Evolutionary conservation across 192 early-diverging fungal genomes (phyloP), one percentile per base, ranked within the genome.

Genomic region (Coemansia sp.): DNA sequence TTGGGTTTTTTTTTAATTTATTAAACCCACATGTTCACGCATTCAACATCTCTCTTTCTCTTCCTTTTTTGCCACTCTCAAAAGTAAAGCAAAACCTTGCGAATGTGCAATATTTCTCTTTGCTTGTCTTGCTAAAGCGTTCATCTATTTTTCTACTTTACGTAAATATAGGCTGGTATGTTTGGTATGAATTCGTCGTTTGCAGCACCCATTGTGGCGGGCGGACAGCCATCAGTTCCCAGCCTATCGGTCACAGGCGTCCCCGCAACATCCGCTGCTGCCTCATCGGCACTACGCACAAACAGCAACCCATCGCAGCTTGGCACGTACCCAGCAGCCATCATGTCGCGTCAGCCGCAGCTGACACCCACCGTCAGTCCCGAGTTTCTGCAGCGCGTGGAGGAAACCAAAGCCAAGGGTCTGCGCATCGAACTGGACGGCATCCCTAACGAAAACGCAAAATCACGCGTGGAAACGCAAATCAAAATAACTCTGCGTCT

Each of bases 391-490:
- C 65, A 67, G 72, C 76, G 62, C 1, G 72, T 78, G 17, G 75
- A 83, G 17, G 67, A 78, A 25, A 68, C 65, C 8, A 75, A 70
- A 70, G 76, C 76, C 48, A 48, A 61, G 10, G 81, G 81, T 17
- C 73, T 83, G 53, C 50, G 53, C 50, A 61, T 83, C 38, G 67
- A 66, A 49, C 65, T 83, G 22, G 81, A 83, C 25, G 81, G 81
- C 16, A 77, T 83, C n/a, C 67, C 81, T 37, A 60, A 50, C 39
- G 81, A 83, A 42, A 83, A 83, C 37, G 91, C 91, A 38, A 93
- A 94, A 74, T 95, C 93, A 11, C 83, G 95, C 7, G 95, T 97
- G 44, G 95, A 98, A 81, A 98, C 96, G 19, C 96, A 96, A 80
- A 95, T 95, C 71, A 95, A 94, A 64, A 84, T 97, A 25, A 94